Base-by-base conservation (phyloP, 129 eudicot genomes). In the Artemisia annua region DNA sequence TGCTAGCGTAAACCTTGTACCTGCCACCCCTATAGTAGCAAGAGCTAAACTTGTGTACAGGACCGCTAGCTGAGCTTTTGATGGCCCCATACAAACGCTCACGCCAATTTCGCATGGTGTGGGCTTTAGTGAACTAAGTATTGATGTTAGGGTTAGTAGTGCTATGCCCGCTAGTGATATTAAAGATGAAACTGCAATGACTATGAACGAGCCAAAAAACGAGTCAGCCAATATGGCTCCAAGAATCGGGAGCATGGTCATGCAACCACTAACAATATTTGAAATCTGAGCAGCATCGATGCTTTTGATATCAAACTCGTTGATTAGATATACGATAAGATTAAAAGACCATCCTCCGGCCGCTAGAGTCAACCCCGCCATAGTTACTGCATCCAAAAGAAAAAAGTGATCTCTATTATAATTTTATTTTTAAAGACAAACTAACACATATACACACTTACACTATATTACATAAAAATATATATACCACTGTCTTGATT, bases 221-320 rank as follows among this genome's bases (percentile, higher is more conserved):
- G 91, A 86, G 75, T 86, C 86, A 3, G 85, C 88, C 5, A 83
- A 32, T 18, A 83, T 81, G 66, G 88, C 91, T 17, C 84, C 91
- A 6, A 76, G 46, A 11, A 86, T 53, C 1, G 86, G 88, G 66
- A 83, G 81, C 15, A 83, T 44, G 48, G 63, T 3, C 24, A 49
- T 78, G 69, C 73, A 86, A 11, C 91, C 88, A 3, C 55, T 65
- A 67, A 83, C 75, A 11, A 83, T 63, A 57, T 76, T 81, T 55
- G 76, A 66, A 17, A 86, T 78, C 20, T 78, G 88, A 56, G 91
- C 84, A 11, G 88, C 91, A 13, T 76, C 78, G 11, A 83, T 83
- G 80, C 79, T 83, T 65, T 83, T 81, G 24, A 86, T 19, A 54
- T 81, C 78, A 66, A 86, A 86, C 49, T 77, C 84, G 4, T 63